phyloP scores from a whole-genome alignment of 2,329 filamentous ascomycete species.

The Diplodia intermedia region DNA sequence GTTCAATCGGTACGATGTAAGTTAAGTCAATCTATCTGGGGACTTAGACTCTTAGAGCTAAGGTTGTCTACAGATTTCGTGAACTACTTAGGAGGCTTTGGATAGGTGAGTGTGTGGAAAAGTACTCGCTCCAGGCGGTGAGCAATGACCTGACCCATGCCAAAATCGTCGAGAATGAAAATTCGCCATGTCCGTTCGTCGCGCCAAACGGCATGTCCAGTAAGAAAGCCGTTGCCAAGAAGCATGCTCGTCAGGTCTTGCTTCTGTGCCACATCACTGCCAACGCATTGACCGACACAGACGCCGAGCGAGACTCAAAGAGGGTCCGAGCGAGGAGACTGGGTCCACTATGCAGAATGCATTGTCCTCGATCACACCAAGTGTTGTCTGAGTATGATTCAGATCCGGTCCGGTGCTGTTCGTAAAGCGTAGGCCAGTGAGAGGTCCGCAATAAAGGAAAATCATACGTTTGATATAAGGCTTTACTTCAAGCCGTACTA shows the following conservation, averaged over 20 bases:
- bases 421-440: not conserved
- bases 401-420: not conserved
- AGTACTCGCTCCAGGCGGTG: not conserved
- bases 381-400: not conserved
- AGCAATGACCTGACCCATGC: constrained; percentile 9
- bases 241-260: not conserved
- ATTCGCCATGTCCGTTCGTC: not conserved
- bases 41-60: not conserved
- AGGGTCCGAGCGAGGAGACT: constrained; percentile 15
- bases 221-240: not conserved
- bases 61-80: not conserved
- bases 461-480: too few relatives aligned
- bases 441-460: not conserved
- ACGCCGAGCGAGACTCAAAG: not conserved
- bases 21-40: not conserved
- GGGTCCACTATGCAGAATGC: not conserved
- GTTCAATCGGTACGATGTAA: not conserved
- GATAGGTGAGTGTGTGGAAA: not conserved
- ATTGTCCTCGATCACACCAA: not conserved
- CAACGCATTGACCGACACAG: constrained; percentile 2
- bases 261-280: constrained; percentile 17
- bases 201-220: not conserved
- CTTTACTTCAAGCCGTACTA: not conserved
- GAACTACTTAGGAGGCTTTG: not conserved
- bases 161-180: not conserved